These are phyloP conservation scores for Daldinia concentrica DNA, from an alignment of 495 filamentous ascomycete species.

Conservation along the genomic window DNA sequence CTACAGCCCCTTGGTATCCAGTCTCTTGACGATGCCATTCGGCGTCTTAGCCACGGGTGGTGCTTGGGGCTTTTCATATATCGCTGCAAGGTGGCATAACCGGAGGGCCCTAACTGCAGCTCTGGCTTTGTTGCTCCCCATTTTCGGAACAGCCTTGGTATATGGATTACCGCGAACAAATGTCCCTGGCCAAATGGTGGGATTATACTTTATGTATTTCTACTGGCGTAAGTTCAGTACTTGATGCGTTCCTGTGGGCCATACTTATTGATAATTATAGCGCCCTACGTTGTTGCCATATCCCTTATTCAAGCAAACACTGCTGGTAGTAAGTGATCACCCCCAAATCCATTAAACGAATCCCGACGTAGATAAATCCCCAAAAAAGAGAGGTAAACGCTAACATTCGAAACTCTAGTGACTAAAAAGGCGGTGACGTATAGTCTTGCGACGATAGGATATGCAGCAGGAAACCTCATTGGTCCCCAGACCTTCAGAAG, in stretches of 20 bases:
- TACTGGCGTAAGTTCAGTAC: slow-evolving; percentile 48
- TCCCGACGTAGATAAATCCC: background rate
- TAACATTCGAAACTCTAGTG: slow-evolving; percentile 17
- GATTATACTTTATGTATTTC: slow-evolving; percentile 48
- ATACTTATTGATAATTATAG: slow-evolving; percentile 36
- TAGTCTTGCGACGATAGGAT: slow-evolving; percentile 57
- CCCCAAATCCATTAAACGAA: background rate
- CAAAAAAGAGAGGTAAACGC: background rate
- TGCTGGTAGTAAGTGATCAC: slow-evolving; percentile 42
- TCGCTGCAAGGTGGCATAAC: slow-evolving; percentile 50
- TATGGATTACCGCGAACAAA: slow-evolving; percentile 50
- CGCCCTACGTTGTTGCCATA: slow-evolving; percentile 50
- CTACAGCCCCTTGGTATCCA: slow-evolving; percentile 29
- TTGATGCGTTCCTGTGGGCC: no score
- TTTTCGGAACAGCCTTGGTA: slow-evolving; percentile 50
- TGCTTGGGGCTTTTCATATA: slow-evolving; percentile 48
- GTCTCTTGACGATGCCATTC: slow-evolving; percentile 41
- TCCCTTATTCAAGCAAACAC: slow-evolving; percentile 56
- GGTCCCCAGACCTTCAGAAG: slow-evolving; percentile 62
- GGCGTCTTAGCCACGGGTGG: slow-evolving; percentile 49
- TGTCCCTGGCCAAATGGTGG: slow-evolving; percentile 49
- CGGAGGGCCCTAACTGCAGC: slow-evolving; percentile 51
- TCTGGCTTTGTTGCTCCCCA: slow-evolving; percentile 44
- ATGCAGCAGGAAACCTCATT: slow-evolving; percentile 64
- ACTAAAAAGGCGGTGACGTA: slow-evolving; percentile 63